Percentiles rank a stretch among this genome's conserved stretches.
These are phyloP conservation scores for Neofusicoccum laricinum DNA, from an alignment of 2,329 filamentous ascomycete species.

Conservation along the genomic window DNA sequence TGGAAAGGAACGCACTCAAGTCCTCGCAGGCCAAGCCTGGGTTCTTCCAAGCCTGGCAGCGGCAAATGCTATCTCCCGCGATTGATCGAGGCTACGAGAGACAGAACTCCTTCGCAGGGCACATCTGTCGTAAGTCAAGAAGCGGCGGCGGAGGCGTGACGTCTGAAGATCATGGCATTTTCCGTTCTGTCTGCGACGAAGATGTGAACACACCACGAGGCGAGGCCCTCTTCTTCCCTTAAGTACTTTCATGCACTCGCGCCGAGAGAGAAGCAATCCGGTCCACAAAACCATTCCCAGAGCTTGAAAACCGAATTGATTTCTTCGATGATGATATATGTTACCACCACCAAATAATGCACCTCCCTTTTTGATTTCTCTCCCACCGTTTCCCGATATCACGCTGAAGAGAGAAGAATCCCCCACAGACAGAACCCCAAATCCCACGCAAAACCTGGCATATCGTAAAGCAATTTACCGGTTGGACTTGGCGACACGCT, in stretches of 20 bases:
- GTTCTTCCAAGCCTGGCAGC: too few relatives aligned
- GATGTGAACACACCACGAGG: constrained; percentile 4
- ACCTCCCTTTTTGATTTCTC: constrained; percentile 7
- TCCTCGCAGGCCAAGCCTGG: too few relatives aligned
- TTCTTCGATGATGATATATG: constrained; percentile 7
- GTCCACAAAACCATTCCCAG: constrained; percentile 15
- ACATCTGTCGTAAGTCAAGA: background rate
- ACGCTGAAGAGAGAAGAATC: constrained; percentile 5
- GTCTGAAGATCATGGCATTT: constrained; percentile 16
- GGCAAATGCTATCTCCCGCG: too few relatives aligned
- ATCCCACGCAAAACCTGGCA: background rate
- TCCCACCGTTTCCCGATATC: background rate
- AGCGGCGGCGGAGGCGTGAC: background rate
- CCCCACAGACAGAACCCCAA: background rate
- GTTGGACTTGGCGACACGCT: constrained; percentile 99
- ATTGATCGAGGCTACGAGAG: too few relatives aligned
- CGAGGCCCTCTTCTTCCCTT: background rate
- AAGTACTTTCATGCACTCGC: constrained; percentile 2
- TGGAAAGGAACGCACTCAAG: too few relatives aligned
- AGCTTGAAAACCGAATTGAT: constrained; percentile 8
- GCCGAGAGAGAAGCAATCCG: background rate
- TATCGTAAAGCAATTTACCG: constrained; percentile 67
- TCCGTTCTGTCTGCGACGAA: constrained; percentile 13
- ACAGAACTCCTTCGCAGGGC: background rate
- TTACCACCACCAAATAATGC: background rate